Percentiles rank a stretch among this genome's conserved stretches.
These are phyloP conservation scores for Nannochloris sp. DNA, from an alignment of 139 green algal genomes.

Conservation along the genomic window DNA sequence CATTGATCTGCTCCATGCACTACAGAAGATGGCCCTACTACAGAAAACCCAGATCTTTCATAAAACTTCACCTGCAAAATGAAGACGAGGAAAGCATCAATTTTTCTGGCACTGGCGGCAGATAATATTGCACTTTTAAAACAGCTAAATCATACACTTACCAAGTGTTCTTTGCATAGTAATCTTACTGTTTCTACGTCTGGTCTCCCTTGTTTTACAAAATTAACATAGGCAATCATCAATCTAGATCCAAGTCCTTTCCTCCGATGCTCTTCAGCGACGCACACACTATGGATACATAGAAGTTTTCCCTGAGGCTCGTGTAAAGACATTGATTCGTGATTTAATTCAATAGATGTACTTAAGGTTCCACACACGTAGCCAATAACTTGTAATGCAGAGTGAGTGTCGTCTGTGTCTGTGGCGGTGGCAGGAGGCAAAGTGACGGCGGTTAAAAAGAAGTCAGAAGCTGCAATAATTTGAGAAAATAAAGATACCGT, in stretches of 20 bases:
- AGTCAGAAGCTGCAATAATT: constrained; percentile 15
- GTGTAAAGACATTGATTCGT: constrained; percentile 56
- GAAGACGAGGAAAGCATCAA: no score
- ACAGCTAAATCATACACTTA: neutral
- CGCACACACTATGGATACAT: constrained; percentile 53
- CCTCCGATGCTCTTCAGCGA: constrained; percentile 17
- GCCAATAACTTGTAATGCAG: constrained; percentile 11
- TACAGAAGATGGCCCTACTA: constrained; percentile 38
- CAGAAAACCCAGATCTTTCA: constrained; percentile 26
- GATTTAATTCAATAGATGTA: constrained; percentile 28
- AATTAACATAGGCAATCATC: neutral
- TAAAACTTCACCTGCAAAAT: constrained; percentile 26
- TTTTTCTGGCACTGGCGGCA: no score
- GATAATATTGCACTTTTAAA: neutral
- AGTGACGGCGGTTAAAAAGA: constrained; percentile 30
- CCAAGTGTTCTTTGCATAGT: neutral
- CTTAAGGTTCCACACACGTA: constrained; percentile 52
- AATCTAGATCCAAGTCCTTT: constrained; percentile 21
- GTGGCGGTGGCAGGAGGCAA: no score
- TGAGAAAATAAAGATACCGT: neutral
- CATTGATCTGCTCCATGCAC: constrained; percentile 51
- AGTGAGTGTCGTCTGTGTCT: no score
- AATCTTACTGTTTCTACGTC: neutral
- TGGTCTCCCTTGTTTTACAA: neutral
- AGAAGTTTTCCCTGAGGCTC: constrained; percentile 38